Evolutionary conservation across 2,329 filamentous ascomycete genomes (phyloP).

Genomic region (Ceratocystis diversiconidia): DNA sequence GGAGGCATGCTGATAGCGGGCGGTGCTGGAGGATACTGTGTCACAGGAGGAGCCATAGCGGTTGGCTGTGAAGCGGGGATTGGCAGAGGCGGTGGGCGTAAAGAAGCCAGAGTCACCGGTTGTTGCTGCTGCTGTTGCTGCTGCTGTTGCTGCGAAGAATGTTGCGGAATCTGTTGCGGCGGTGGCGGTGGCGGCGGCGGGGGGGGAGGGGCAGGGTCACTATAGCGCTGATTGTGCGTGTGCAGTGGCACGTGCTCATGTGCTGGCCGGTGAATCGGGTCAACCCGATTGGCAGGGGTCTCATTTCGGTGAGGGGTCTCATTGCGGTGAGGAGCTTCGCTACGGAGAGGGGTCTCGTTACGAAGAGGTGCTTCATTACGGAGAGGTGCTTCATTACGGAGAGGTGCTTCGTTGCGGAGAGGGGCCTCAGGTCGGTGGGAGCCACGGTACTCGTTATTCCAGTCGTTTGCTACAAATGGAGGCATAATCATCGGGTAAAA

Average conservation of each 20-base stretch:
- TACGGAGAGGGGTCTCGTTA: constrained; percentile 8
- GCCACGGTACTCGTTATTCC: constrained; percentile 13
- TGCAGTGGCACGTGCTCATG: constrained; percentile 10
- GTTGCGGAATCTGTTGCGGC: neutral
- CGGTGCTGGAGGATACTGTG: constrained; percentile 20
- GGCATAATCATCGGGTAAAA: constrained; percentile 11
- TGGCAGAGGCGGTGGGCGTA: constrained; percentile 16
- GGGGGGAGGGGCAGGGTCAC: constrained; percentile 7
- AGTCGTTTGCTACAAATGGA: constrained; percentile 7
- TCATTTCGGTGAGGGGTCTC: neutral
- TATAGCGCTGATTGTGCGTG: constrained; percentile 6
- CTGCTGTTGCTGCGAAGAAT: constrained; percentile 5
- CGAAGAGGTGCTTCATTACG: constrained; percentile 13
- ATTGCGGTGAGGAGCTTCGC: constrained; percentile 8
- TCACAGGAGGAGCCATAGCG: constrained; percentile 18
- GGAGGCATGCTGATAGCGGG: constrained; percentile 27
- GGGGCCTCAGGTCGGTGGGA: constrained; percentile 8
- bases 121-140: constrained; percentile 14
- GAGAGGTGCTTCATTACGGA: neutral
- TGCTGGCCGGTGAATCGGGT: constrained; percentile 2
- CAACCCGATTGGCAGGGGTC: neutral
- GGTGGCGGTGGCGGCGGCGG: constrained; percentile 16
- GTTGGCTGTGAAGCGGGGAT: constrained; percentile 14
- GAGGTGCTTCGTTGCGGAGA: constrained; percentile 5
- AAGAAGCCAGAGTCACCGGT: constrained; percentile 19